These are phyloP conservation scores for Cystofilobasidium capitatum DNA, from an alignment of 768 basidiomycete genomes.

Conservation along the genomic window DNA sequence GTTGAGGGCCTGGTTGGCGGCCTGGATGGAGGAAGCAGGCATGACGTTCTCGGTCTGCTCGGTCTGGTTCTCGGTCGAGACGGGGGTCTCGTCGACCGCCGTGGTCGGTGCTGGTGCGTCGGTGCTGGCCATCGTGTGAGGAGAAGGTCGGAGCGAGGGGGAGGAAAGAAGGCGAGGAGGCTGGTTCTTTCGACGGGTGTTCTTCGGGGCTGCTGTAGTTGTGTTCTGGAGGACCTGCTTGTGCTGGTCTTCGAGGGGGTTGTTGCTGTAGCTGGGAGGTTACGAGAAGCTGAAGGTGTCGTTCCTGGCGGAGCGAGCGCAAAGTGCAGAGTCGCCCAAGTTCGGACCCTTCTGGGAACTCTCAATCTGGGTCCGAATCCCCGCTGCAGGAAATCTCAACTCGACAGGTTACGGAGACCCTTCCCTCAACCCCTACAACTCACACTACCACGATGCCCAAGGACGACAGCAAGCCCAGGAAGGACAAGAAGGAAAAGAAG, in stretches of 20 bases:
- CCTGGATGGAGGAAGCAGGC: slow-evolving; percentile 22
- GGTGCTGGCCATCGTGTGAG: neutral
- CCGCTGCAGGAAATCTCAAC: too few relatives aligned
- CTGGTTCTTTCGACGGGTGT: too few relatives aligned
- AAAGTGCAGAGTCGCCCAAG: too few relatives aligned
- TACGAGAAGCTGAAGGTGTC: too few relatives aligned
- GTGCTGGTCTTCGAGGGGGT: too few relatives aligned
- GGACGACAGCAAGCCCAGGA: slow-evolving; percentile 5
- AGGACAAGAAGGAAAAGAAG: slow-evolving; percentile 9
- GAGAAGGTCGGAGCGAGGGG: neutral
- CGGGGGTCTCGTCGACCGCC: neutral
- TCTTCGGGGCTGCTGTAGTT: too few relatives aligned
- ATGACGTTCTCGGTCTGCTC: slow-evolving; percentile 8
- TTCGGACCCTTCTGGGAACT: too few relatives aligned
- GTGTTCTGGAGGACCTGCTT: too few relatives aligned
- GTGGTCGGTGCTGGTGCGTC: neutral
- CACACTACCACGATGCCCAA: slow-evolving; percentile 14
- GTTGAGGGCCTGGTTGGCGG: slow-evolving; percentile 22
- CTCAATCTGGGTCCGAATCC: too few relatives aligned
- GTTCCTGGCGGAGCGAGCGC: too few relatives aligned
- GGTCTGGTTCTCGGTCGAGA: neutral
- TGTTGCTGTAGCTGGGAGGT: too few relatives aligned
- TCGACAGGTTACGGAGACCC: neutral
- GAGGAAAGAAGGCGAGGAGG: too few relatives aligned
- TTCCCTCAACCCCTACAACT: neutral